Percentiles rank a stretch among this genome's conserved stretches.
Evolutionary conservation across 1,284 basidiomycete species (phyloP).

Genomic region (Sphaerobolus stellatus): DNA sequence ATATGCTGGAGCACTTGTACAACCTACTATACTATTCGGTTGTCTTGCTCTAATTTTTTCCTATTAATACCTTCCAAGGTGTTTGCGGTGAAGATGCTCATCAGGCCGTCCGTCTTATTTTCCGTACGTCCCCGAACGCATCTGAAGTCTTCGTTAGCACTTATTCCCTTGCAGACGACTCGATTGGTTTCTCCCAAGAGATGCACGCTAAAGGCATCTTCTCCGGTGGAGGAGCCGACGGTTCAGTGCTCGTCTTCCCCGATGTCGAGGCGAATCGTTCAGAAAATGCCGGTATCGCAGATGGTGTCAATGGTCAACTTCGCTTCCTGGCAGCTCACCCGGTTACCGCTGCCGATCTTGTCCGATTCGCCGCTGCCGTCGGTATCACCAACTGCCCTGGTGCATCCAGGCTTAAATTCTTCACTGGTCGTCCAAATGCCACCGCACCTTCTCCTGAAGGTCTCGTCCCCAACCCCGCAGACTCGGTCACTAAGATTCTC

Average conservation of each 20-base stretch:
- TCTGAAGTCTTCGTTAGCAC: not conserved
- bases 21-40: not conserved
- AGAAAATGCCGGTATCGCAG: slow-evolving; percentile 26
- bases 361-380: slow-evolving; percentile 28
- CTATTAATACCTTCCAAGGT: not conserved
- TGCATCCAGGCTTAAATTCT: slow-evolving; percentile 23
- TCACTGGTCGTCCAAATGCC: slow-evolving; percentile 25
- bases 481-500: slow-evolving; percentile 18
- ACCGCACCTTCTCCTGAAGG: slow-evolving; percentile 23
- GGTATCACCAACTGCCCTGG: slow-evolving; percentile 28
- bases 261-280: slow-evolving; percentile 7
- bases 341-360: slow-evolving; percentile 25
- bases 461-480: slow-evolving; percentile 17
- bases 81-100: slow-evolving; percentile 6
- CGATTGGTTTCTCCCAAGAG: slow-evolving; percentile 3
- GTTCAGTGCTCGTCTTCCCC: slow-evolving; percentile 17
- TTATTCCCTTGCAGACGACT: not conserved
- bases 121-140: slow-evolving; percentile 6
- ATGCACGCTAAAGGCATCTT: not conserved
- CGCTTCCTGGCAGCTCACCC: slow-evolving; percentile 18
- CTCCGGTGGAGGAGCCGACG: slow-evolving; percentile 17
- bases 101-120: slow-evolving; percentile 13
- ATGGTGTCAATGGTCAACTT: slow-evolving; percentile 21
- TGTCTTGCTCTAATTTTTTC: too few species aligned
- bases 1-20: not conserved